Percentiles rank a stretch among this genome's conserved stretches.
Evolutionary conservation across 2,329 filamentous ascomycete genomes (phyloP).

Genomic region (Sarocladium oryzae): DNA sequence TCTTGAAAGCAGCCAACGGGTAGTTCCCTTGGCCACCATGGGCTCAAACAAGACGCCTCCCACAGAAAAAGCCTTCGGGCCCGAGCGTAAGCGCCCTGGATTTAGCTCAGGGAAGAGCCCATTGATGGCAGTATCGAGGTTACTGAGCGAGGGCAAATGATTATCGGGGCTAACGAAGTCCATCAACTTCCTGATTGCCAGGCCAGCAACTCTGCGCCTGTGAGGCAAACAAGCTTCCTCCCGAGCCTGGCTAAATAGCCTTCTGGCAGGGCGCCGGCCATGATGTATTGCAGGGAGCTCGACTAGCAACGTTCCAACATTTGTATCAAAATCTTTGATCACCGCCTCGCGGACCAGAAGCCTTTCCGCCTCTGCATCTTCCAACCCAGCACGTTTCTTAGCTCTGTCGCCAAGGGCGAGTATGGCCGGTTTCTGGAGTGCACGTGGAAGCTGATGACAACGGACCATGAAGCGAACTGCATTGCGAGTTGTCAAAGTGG

Average conservation of each 20-base stretch:
- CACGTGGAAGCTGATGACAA: slow-evolving; percentile 56
- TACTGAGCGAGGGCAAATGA: slow-evolving; percentile 33
- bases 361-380: slow-evolving; percentile 46
- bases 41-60: slow-evolving; percentile 33
- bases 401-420: slow-evolving; percentile 52
- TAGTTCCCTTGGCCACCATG: slow-evolving; percentile 12
- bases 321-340: slow-evolving; percentile 39
- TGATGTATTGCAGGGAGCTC: slow-evolving; percentile 33
- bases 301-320: slow-evolving; percentile 40
- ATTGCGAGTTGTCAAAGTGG: slow-evolving; percentile 72
- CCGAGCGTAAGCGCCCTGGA: neutral
- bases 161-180: slow-evolving; percentile 43
- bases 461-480: slow-evolving; percentile 64
- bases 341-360: slow-evolving; percentile 44
- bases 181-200: slow-evolving; percentile 42
- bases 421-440: slow-evolving; percentile 60
- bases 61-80: slow-evolving; percentile 34
- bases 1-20: slow-evolving; percentile 39
- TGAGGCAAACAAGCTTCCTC: slow-evolving; percentile 23
- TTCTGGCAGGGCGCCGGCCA: neutral
- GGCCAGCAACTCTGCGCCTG: slow-evolving; percentile 37
- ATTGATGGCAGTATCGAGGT: slow-evolving; percentile 39
- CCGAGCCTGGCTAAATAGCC: slow-evolving; percentile 18
- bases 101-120: slow-evolving; percentile 42
- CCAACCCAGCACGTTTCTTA: slow-evolving; percentile 32